A percentile compares a stretch with the other conserved stretches of the same genome.
phyloP scores from a whole-genome alignment of 2,329 filamentous ascomycete species.

The Aspergillus novoparasiticus region DNA sequence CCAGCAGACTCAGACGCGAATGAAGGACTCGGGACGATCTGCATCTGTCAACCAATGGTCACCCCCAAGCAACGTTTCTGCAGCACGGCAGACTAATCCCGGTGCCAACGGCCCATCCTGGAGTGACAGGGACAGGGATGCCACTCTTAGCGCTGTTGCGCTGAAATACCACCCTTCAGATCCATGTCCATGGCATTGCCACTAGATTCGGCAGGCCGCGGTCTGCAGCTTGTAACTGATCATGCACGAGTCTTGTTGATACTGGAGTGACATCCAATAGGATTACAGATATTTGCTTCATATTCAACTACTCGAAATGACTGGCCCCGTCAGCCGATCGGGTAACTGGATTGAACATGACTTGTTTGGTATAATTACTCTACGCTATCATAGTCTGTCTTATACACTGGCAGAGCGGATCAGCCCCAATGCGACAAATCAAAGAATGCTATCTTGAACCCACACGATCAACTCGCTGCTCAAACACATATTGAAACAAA shows the following conservation, averaged over 20 bases:
- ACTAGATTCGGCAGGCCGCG: no score
- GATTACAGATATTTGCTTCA: no score
- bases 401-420: not conserved
- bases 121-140: not conserved
- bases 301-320: not conserved
- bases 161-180: not conserved
- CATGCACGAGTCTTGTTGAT: no score
- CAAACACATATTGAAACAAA: not conserved
- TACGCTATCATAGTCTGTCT: slow-evolving; percentile 1
- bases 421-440: not conserved
- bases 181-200: not conserved
- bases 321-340: not conserved
- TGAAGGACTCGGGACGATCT: not conserved
- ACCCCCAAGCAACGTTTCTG: not conserved
- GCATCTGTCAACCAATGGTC: not conserved
- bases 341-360: not conserved
- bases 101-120: not conserved
- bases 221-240: no score
- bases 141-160: not conserved
- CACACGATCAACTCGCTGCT: not conserved
- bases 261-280: no score
- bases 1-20: no score
- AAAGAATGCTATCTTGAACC: slow-evolving; percentile 3
- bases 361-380: slow-evolving; percentile 4
- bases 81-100: not conserved